Conservation (phyloP, 1,139 yeast species). For the Debaryomyces robertsiae region DNA sequence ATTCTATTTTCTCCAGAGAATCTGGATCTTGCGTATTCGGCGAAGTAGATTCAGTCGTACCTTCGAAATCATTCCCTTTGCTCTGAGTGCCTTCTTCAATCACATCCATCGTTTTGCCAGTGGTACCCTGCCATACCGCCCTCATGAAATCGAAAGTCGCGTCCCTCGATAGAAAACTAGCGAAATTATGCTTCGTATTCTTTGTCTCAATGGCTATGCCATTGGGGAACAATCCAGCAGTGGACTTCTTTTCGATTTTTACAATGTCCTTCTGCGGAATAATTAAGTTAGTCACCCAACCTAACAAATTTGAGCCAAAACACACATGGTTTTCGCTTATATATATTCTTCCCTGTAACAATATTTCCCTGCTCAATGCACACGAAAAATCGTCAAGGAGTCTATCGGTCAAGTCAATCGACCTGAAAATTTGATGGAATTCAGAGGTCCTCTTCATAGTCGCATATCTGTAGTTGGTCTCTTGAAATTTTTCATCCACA, state of each 20-base stretch:
- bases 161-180: constrained; percentile 85
- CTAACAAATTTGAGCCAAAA: constrained; percentile 88
- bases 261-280: constrained; percentile 73
- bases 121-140: constrained; percentile 52
- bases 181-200: constrained; percentile 73
- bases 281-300: constrained; percentile 86
- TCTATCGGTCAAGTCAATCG: constrained; percentile 69
- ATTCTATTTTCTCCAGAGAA: constrained; percentile 23
- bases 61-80: constrained; percentile 14
- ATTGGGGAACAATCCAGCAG: constrained; percentile 91
- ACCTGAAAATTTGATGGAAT: constrained; percentile 74
- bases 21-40: constrained; percentile 11
- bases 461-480: constrained; percentile 55
- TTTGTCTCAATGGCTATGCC: constrained; percentile 78
- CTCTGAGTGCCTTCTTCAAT: constrained; percentile 8
- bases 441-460: constrained; percentile 71
- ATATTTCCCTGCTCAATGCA: constrained; percentile 83
- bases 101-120: constrained; percentile 25
- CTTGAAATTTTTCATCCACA: constrained; percentile 39
- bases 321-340: constrained; percentile 80
- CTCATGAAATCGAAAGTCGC: constrained; percentile 69
- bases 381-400: constrained; percentile 85
- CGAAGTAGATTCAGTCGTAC: constrained; percentile 13
- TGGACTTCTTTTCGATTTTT: constrained; percentile 73
- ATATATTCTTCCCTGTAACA: constrained; percentile 89